Evolutionary conservation across 805 yeast species (phyloP), one percentile per base, ranked within the genome.

Genomic region (Sugiyamaella lignohabitans): DNA sequence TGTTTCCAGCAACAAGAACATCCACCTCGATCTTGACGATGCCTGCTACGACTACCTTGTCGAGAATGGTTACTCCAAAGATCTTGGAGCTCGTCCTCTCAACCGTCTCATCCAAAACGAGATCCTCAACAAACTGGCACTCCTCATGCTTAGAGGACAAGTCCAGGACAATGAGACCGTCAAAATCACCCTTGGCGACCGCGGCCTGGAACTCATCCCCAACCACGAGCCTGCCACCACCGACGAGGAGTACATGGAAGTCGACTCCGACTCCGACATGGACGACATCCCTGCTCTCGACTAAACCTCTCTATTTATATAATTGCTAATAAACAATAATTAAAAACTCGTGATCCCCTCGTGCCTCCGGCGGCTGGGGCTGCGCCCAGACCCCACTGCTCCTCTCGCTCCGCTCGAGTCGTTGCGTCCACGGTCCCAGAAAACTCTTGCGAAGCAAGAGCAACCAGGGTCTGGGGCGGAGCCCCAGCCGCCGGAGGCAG

Each of bases 41-140:
- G 80, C 72, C 6, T 96, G 96, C 2, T 69, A 84, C 58, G 88
- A 84, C 44, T 93, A 82, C 73, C 71, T 93, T 55, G 82, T 94
- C 56, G 77, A 75, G 59, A 70, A 87, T 58, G 98, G 98, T 42
- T 93, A 89, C 69, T 87, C 96, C 21, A 76, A 82, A 48, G 96
- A 91, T 65, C 72, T 93, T 65, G 98, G 98, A 69, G 98, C 98
- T 4, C 78, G 98, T 65, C 98, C 98, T 49, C 76, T 93, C 69
- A 70, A 71, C 59, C 80, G 98, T 59, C 76, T 93, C 59, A 91
- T 93, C 55, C 97, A 93, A 67, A 76, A 75, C 52, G 93, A 88
- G 64, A 75, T 93, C 17, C 79, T 93, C 64, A 93, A 93, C 69
- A 80, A 75, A 60, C 72, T 93, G 67, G 98, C 98, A 0, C 76